Percentiles rank a stretch among this genome's conserved stretches.
Conservation (phyloP, 192 early-diverging fungal species). For the Thoreauomyces humboldtii region DNA sequence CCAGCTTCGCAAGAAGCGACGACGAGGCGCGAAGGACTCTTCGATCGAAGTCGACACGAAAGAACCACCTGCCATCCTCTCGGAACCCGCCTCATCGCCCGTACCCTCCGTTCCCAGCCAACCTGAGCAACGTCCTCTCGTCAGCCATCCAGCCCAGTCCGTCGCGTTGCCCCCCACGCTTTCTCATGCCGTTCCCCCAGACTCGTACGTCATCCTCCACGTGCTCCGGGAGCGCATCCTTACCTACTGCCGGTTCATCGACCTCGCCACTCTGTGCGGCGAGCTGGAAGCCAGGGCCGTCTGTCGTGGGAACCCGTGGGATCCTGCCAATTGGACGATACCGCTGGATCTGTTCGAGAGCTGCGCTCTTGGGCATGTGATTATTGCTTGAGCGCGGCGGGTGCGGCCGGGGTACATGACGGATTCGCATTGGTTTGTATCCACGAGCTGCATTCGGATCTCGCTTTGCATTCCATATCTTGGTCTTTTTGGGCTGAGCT, state of each 20-base stretch:
- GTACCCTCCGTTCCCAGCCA: too few species aligned
- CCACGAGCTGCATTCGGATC: too few species aligned
- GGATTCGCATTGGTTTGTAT: too few species aligned
- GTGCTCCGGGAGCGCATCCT: slow-evolving; percentile 22
- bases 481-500: too few species aligned
- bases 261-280: slow-evolving; percentile 21
- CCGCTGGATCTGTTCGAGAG: slow-evolving; percentile 28
- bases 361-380: too few species aligned
- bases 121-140: neutral
- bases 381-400: too few species aligned
- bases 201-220: neutral
- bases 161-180: neutral
- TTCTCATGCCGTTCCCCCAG: neutral
- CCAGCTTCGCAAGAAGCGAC: too few species aligned
- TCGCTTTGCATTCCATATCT: too few species aligned
- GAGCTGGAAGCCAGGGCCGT: slow-evolving; percentile 16
- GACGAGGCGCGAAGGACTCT: too few species aligned
- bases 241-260: slow-evolving; percentile 16
- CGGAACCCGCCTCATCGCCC: neutral
- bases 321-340: slow-evolving; percentile 22
- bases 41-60: neutral
- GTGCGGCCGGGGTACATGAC: too few species aligned
- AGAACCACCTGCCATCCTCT: neutral
- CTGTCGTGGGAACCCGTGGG: slow-evolving; percentile 31
- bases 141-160: neutral